These are phyloP conservation scores for Ophiostoma ips DNA, from an alignment of 2,329 filamentous ascomycete species.

Conservation along the genomic window DNA sequence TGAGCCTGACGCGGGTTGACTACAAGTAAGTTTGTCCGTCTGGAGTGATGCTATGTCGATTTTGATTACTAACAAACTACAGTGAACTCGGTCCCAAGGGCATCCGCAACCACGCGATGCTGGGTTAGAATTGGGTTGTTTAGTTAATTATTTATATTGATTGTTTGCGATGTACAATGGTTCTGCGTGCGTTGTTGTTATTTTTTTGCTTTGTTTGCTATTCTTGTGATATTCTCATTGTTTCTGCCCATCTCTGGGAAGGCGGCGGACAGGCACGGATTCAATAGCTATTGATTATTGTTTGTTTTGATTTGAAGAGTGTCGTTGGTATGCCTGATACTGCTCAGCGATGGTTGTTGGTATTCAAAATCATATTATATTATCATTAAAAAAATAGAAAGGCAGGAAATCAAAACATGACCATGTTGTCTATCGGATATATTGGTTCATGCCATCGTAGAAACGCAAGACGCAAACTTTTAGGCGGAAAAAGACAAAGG, in stretches of 20 bases:
- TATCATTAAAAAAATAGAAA: no score
- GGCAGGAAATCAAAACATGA: no score
- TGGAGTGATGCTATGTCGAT: background rate
- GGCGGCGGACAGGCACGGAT: no score
- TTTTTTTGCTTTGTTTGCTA: no score
- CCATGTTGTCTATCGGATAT: background rate
- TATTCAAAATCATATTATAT: no score
- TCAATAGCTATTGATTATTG: background rate
- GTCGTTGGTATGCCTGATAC: no score
- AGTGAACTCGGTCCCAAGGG: conserved; percentile 42
- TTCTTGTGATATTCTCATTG: no score
- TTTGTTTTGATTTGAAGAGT: conserved; percentile 1
- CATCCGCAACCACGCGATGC: conserved; percentile 39
- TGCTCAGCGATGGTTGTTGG: no score
- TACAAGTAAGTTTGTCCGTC: conserved; percentile 39
- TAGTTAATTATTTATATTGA: background rate
- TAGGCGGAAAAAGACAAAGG: background rate
- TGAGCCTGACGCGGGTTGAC: conserved; percentile 44
- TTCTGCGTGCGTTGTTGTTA: background rate
- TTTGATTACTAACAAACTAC: conserved; percentile 11
- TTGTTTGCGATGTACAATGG: background rate
- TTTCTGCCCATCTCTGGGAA: no score
- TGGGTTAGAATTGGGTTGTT: conserved; percentile 21
- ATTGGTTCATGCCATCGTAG: no score
- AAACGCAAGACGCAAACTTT: background rate